Percentiles rank a stretch among this genome's conserved stretches.
Conservation (phyloP, 805 yeast species). For the Diddensiella caesifluorescens region DNA sequence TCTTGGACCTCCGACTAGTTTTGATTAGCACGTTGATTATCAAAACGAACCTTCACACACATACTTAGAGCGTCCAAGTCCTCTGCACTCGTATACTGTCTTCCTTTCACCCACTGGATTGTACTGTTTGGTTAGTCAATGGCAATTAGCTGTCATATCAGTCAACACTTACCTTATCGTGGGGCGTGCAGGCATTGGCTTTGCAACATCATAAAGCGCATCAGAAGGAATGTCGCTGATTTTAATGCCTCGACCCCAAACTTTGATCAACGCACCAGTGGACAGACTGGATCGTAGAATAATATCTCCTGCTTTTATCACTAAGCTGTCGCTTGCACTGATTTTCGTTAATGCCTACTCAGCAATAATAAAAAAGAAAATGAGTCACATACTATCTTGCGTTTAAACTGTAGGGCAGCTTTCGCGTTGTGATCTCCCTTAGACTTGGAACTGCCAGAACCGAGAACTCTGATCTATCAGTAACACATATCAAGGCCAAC, state of each 20-base stretch:
- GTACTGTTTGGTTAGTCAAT: slow-evolving; percentile 44
- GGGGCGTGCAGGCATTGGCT: slow-evolving; percentile 74
- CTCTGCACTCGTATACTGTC: slow-evolving; percentile 50
- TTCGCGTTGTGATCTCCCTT: slow-evolving; percentile 48
- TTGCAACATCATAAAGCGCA: slow-evolving; percentile 61
- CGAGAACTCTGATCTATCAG: slow-evolving; percentile 23
- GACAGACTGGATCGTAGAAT: slow-evolving; percentile 50
- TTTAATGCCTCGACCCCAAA: slow-evolving; percentile 41
- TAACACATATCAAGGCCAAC: slow-evolving; percentile 20
- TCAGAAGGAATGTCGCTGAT: slow-evolving; percentile 40
- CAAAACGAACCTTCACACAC: neutral
- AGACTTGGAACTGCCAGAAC: slow-evolving; percentile 55
- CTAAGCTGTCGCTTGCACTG: slow-evolving; percentile 38
- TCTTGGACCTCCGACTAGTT: slow-evolving; percentile 60
- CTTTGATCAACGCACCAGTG: slow-evolving; percentile 48
- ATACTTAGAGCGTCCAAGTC: slow-evolving; percentile 53
- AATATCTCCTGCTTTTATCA: slow-evolving; percentile 39
- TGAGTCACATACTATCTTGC: slow-evolving; percentile 29
- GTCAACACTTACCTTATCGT: slow-evolving; percentile 54
- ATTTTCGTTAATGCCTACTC: slow-evolving; percentile 10
- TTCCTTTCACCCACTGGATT: slow-evolving; percentile 81
- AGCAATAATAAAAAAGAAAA: slow-evolving; percentile 2
- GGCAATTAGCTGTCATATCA: slow-evolving; percentile 52
- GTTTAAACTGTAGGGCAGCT: slow-evolving; percentile 41
- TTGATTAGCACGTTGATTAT: neutral